Evolutionary conservation across 2,329 filamentous ascomycete species (phyloP).

Genomic region (Penicillium brevicompactum): DNA sequence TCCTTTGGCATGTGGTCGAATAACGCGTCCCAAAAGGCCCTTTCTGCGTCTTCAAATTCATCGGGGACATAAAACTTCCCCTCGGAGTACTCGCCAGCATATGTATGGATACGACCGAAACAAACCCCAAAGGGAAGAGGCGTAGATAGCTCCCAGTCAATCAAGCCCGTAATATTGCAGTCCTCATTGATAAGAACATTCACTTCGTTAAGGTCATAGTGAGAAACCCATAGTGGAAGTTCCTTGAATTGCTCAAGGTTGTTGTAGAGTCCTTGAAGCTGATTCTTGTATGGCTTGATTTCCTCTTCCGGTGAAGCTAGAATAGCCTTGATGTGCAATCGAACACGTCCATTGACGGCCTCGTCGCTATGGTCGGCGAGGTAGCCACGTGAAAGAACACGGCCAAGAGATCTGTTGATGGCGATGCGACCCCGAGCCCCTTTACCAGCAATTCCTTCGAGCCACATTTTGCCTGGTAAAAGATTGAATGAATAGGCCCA

Average conservation of each 20-base stretch:
- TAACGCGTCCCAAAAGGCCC: constrained; percentile 4
- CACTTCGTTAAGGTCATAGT: constrained; percentile 27
- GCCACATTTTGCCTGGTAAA: constrained; percentile 23
- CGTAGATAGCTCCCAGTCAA: constrained; percentile 21
- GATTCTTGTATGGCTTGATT: constrained; percentile 18
- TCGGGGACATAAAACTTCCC: constrained; percentile 5
- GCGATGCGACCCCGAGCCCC: constrained; percentile 22
- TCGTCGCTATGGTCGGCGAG: constrained; percentile 20
- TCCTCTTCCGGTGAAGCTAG: constrained; percentile 22
- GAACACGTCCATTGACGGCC: constrained; percentile 17
- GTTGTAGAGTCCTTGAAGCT: constrained; percentile 10
- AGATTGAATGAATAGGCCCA: constrained; percentile 16
- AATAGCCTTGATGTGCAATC: constrained; percentile 23
- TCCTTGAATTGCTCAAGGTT: constrained; percentile 13
- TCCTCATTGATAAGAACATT: constrained; percentile 23
- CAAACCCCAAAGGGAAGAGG: constrained; percentile 25
- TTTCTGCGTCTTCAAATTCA: constrained; percentile 11
- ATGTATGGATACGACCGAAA: constrained; percentile 21
- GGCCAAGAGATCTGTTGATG: constrained; percentile 24
- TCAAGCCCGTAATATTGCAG: constrained; percentile 20
- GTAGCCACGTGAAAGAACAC: constrained; percentile 23
- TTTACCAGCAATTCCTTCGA: constrained; percentile 21
- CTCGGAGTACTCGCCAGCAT: constrained; percentile 7
- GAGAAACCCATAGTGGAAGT: constrained; percentile 13
- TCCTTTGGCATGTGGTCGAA: constrained; percentile 4